phyloP scores from a whole-genome alignment of 768 basidiomycete species.

The Boletus vinaceobasis region DNA sequence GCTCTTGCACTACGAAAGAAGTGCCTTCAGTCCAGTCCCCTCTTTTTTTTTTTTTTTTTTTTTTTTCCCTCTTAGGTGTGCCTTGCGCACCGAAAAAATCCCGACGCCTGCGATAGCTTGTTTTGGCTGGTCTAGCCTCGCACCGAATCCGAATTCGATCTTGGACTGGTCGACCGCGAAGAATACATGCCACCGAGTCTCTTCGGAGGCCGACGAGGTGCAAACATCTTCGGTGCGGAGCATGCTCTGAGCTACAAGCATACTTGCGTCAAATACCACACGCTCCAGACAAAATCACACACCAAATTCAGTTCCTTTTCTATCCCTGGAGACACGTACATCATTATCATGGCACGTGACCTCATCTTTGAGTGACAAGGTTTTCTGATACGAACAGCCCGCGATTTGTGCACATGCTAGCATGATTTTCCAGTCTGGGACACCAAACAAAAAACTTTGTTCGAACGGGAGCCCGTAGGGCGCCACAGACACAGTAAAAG shows the following conservation, averaged over 20 bases:
- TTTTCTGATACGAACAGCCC: conserved; percentile 18
- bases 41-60: conserved; percentile 12
- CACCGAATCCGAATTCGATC: neutral
- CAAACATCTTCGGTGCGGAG: conserved; percentile 16
- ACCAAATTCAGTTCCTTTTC: conserved; percentile 1
- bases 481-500: conserved; percentile 12
- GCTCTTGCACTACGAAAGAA: conserved; percentile 22
- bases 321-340: conserved; percentile 9
- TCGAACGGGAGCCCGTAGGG: conserved; percentile 2
- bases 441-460: neutral
- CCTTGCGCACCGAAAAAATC: conserved; percentile 18
- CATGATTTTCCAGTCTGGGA: conserved; percentile 1
- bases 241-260: conserved; percentile 16
- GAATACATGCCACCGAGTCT: conserved; percentile 1
- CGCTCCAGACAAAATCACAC: neutral
- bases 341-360: conserved; percentile 11
- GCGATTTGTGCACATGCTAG: neutral
- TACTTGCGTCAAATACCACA: neutral
- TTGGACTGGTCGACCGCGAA: neutral
- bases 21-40: conserved; percentile 6
- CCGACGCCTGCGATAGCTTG: neutral
- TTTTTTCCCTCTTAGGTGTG: conserved; percentile 9
- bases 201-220: neutral
- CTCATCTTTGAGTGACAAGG: conserved; percentile 15
- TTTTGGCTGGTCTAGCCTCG: conserved; percentile 9